Evolutionary conservation across 2,329 filamentous ascomycete genomes (phyloP), one percentile per base, ranked within the genome.

Genomic region (Fusarium goolgardi): DNA sequence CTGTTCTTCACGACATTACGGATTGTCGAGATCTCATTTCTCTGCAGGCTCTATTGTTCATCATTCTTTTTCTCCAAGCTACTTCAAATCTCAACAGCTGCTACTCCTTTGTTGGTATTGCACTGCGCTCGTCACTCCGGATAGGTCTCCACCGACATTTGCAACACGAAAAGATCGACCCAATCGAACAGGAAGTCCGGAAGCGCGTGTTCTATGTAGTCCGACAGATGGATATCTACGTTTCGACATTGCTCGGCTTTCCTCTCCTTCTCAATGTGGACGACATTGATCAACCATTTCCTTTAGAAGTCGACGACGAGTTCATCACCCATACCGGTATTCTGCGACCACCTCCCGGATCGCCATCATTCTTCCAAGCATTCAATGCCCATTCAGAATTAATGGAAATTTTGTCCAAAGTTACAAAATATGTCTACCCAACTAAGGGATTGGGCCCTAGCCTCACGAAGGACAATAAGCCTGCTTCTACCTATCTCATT

Each of bases 81-180:
- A 92, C 92, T 3, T 91, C 91, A 12, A 92, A 93, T 74, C 81
- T 95, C 31, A 92, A 89, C 74, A 91, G 89, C 12, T 95, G 92
- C 75, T 95, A 95, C 77, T 88, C 91, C 0, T 94, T 93, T 71
- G 85, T 95, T 47, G 92, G 92, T 9, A 91, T 95, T 71, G 92
- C 91, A 3, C 81, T 94, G 49, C 87, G 91, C 51, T 90, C 91
- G 9, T 88, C 91, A n/a, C 79, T 95, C 34, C 87, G 91, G 29
- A 89, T 95, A 79, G 92, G 92, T 10, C 81, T 95, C 27, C 92
- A 96, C 76, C 89, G 92, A 53, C 87, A 91, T 62, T 80, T 95
- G 8, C 82, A 88, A 15, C 87, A 90, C 47, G 84, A 87, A 56
- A 84, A 85, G 57, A 84, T 91, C 55, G 84, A 86, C 50, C 83